Evolutionary conservation across 768 basidiomycete species (phyloP).

Genomic region (Trametes coccinea): DNA sequence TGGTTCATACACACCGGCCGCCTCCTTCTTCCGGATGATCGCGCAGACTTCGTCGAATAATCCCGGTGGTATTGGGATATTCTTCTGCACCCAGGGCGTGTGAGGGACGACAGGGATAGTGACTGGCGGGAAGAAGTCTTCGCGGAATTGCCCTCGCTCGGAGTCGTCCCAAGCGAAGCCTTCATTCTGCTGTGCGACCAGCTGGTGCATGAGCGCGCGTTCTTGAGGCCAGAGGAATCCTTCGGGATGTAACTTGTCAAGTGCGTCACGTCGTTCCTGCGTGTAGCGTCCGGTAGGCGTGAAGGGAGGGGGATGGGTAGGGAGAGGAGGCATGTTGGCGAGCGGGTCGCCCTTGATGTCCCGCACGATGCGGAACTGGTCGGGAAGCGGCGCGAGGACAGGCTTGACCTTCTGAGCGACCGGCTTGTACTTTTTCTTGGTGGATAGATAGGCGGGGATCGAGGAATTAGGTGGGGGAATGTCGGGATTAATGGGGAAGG

Average conservation of each 20-base stretch:
- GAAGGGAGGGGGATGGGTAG: constrained; percentile 14
- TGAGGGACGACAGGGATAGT: constrained; percentile 37
- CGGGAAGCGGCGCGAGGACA: constrained; percentile 22
- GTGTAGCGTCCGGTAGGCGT: constrained; percentile 18
- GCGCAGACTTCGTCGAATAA: constrained; percentile 32
- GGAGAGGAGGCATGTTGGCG: constrained; percentile 18
- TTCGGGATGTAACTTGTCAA: constrained; percentile 13
- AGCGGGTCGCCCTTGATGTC: no score
- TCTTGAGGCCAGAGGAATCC: constrained; percentile 39
- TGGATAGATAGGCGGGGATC: constrained; percentile 1
- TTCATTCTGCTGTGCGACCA: constrained; percentile 26
- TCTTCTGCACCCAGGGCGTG: constrained; percentile 29
- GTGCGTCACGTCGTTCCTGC: constrained; percentile 11
- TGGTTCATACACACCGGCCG: constrained; percentile 41
- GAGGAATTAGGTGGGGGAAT: no score
- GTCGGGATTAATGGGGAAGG: neutral
- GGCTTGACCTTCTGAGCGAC: constrained; percentile 24
- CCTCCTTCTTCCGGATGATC: constrained; percentile 39
- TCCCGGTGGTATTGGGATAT: constrained; percentile 32
- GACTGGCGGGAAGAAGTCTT: no score
- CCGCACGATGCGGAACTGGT: constrained; percentile 23
- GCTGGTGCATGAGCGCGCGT: constrained; percentile 33
- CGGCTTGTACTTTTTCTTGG: constrained; percentile 28
- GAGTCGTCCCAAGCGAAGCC: constrained; percentile 43
- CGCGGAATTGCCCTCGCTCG: constrained; percentile 38